phyloP scores from a whole-genome alignment of 106 monocot genomes.

The Ottelia alismoides region DNA sequence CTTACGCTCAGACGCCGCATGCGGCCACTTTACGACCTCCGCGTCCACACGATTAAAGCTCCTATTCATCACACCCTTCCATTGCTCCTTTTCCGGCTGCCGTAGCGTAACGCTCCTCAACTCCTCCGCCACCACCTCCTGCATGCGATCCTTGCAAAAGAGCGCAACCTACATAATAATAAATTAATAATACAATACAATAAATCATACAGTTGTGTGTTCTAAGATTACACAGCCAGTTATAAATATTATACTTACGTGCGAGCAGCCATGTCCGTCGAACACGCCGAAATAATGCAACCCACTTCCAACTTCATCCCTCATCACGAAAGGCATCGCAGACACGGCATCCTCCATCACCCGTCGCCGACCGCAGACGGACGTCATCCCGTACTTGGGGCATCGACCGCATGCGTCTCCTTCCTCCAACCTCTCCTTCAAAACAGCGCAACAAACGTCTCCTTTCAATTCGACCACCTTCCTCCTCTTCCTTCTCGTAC shows the following conservation, averaged over 20 bases:
- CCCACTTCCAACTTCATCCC: conserved; percentile 11
- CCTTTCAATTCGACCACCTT: conserved; percentile 11
- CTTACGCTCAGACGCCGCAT: too few species aligned
- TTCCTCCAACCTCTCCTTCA: not conserved
- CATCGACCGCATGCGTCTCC: not conserved
- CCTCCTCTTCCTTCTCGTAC: conserved; percentile 17
- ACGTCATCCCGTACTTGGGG: conserved; percentile 44
- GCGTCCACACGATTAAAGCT: conserved; percentile 62
- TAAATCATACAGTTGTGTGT: too few species aligned
- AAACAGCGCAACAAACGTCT: not conserved
- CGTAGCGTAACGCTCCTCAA: not conserved
- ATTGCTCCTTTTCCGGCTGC: not conserved
- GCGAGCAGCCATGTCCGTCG: conserved; percentile 95
- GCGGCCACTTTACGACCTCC: too few species aligned
- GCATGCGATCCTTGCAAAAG: conserved; percentile 74
- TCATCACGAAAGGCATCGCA: too few species aligned
- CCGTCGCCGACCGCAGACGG: conserved; percentile 65
- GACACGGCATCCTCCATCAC: conserved; percentile 90
- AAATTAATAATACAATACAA: too few species aligned
- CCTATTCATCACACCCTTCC: conserved; percentile 50
- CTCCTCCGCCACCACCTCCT: conserved; percentile 61
- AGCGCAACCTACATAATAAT: conserved; percentile 71
- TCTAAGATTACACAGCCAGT: too few species aligned
- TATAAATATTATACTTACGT: conserved; percentile 39
- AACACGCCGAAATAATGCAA: conserved; percentile 68